Conservation (phyloP, 2,329 filamentous ascomycete species). For the Trichoderma simmonsii region DNA sequence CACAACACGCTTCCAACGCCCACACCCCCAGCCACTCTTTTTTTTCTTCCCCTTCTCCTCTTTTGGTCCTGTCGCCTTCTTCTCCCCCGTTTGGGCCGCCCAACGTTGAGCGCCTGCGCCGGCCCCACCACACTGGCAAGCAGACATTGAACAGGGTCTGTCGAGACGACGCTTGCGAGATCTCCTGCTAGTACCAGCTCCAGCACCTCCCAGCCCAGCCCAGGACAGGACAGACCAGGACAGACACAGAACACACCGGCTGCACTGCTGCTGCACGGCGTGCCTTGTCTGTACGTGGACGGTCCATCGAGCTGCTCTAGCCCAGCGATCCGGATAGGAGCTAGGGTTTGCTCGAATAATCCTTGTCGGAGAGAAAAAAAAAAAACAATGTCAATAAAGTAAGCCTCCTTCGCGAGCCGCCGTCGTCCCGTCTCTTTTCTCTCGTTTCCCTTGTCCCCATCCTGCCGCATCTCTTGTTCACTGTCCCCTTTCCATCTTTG, state of each 20-base stretch:
- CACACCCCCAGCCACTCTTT: constrained; percentile 19
- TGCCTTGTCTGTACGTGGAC: constrained; percentile 18
- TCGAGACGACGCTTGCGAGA: constrained; percentile 16
- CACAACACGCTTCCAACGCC: neutral
- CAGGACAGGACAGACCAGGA: neutral
- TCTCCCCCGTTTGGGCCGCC: constrained; percentile 9
- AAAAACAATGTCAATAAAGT: constrained; percentile 54
- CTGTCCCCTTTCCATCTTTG: constrained; percentile 9
- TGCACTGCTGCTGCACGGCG: constrained; percentile 18
- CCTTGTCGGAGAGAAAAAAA: constrained; percentile 30
- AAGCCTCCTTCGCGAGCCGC: constrained; percentile 33
- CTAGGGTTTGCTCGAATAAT: constrained; percentile 32
- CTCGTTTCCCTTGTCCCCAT: constrained; percentile 19
- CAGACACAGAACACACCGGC: constrained; percentile 12
- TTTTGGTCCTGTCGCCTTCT: neutral
- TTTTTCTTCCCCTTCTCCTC: constrained; percentile 6
- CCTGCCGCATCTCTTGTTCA: constrained; percentile 18
- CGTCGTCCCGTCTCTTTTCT: constrained; percentile 21
- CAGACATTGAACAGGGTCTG: constrained; percentile 9
- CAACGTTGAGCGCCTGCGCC: constrained; percentile 13
- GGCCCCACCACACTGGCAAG: constrained; percentile 17
- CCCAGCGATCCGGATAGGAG: constrained; percentile 25
- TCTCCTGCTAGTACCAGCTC: constrained; percentile 11
- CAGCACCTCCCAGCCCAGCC: neutral
- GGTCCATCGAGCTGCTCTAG: constrained; percentile 16